These are phyloP conservation scores for Colletotrichum sp. DNA, from an alignment of 2,329 filamentous ascomycete species.

Conservation along the genomic window DNA sequence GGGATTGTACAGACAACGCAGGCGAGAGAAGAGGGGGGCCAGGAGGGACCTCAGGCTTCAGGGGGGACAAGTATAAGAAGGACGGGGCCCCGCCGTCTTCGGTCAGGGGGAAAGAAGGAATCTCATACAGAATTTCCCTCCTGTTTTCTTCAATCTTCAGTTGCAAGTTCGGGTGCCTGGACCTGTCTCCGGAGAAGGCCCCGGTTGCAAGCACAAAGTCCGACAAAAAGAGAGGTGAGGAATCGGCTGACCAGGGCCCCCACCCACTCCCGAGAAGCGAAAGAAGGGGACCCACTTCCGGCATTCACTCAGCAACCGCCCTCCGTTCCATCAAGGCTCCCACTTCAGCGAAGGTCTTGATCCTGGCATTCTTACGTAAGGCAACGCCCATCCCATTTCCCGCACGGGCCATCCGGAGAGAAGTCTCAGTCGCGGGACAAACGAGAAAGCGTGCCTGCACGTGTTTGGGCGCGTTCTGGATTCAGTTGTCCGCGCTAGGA, in stretches of 20 bases:
- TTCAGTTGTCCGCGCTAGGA: slow-evolving; percentile 5
- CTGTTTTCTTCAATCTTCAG: slow-evolving; percentile 4
- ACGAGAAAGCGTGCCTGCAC: slow-evolving; percentile 10
- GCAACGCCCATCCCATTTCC: background rate
- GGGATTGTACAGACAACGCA: slow-evolving; percentile 19
- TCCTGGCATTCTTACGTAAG: background rate
- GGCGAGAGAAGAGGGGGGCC: background rate
- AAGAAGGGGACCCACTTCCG: slow-evolving; percentile 6
- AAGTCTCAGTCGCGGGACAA: background rate
- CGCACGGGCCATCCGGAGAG: slow-evolving; percentile 1
- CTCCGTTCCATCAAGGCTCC: background rate
- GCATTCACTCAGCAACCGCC: slow-evolving; percentile 18
- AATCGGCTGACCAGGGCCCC: slow-evolving; percentile 11
- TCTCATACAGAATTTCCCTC: slow-evolving; percentile 1
- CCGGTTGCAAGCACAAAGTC: slow-evolving; percentile 14
- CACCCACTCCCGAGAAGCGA: slow-evolving; percentile 11
- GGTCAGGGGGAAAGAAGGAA: background rate
- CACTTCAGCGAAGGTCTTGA: background rate
- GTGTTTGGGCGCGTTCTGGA: slow-evolving; percentile 20
- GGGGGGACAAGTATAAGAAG: slow-evolving; percentile 16
- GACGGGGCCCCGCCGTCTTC: slow-evolving; percentile 16
- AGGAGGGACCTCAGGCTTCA: slow-evolving; percentile 13
- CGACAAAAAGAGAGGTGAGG: slow-evolving; percentile 4
- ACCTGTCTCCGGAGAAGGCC: slow-evolving; percentile 10
- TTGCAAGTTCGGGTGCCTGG: slow-evolving; percentile 6